Evolutionary conservation across 176 grass and related monocot genomes (phyloP).

Genomic region (Rhipidocladum racemiflorum): DNA sequence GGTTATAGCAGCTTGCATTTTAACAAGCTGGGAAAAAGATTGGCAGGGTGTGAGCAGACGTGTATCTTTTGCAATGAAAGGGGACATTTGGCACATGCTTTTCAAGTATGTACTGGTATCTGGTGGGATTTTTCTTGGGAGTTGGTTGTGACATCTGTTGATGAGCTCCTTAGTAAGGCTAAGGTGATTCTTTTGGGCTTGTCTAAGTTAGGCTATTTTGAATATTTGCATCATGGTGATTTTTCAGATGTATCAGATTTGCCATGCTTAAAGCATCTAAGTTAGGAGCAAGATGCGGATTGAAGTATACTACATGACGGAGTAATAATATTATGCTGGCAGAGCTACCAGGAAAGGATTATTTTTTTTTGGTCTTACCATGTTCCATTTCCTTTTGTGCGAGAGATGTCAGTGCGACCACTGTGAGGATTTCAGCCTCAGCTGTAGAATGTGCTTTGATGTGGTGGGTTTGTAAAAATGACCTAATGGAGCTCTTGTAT

Average conservation of each 20-base stretch:
- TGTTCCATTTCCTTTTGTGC: neutral
- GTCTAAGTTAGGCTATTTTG: neutral
- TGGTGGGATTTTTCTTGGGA: neutral
- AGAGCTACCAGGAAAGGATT: neutral
- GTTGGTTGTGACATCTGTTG: neutral
- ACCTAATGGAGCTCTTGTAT: neutral
- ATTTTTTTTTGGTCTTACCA: neutral
- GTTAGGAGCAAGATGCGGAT: neutral
- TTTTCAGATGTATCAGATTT: neutral
- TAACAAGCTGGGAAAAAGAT: neutral
- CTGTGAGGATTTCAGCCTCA: neutral
- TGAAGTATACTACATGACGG: neutral
- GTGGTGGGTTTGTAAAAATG: neutral
- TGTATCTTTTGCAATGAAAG: slow-evolving; percentile 10
- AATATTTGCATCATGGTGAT: neutral
- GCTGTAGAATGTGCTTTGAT: neutral
- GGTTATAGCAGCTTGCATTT: neutral
- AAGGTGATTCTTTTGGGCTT: neutral
- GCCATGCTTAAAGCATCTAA: too few relatives aligned
- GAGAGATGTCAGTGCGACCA: neutral
- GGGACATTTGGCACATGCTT: neutral
- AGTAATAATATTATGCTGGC: neutral
- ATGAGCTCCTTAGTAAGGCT: neutral
- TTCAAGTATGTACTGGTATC: neutral
- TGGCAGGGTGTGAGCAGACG: neutral